A percentile compares a stretch with the other conserved stretches of the same genome.
Evolutionary conservation across 2,329 filamentous ascomycete genomes (phyloP).

Genomic region (Anthostomella pinea): DNA sequence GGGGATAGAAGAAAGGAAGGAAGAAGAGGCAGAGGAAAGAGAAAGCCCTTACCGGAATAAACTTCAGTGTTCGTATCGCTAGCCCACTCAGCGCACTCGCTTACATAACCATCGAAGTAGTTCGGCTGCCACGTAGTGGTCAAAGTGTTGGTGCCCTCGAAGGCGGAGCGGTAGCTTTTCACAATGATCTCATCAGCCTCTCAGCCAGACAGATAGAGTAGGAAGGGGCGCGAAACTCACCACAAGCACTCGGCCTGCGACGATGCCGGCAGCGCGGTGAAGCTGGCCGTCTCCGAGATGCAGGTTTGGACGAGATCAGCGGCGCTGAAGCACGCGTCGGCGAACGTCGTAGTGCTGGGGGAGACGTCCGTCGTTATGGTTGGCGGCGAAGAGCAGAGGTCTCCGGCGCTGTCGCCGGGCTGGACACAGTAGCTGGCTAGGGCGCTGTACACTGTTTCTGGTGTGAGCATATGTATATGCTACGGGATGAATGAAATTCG

Average conservation of each 20-base stretch:
- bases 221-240: neutral
- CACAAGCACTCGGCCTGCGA: conserved; percentile 1
- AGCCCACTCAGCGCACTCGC: neutral
- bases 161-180: neutral
- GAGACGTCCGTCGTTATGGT: neutral
- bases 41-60: neutral
- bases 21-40: neutral
- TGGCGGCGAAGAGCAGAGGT: neutral
- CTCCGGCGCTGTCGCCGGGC: neutral
- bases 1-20: too few species aligned
- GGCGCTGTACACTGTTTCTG: neutral
- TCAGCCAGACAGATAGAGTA: neutral
- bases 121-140: neutral
- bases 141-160: neutral
- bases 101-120: neutral
- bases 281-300: neutral
- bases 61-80: neutral
- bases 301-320: neutral
- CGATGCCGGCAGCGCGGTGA: neutral
- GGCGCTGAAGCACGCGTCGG: neutral
- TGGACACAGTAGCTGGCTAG: neutral
- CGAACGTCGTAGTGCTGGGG: too few species aligned
- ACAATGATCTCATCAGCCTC: neutral
- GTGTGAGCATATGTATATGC: too few species aligned
- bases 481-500: too few species aligned